Base-by-base conservation (phyloP, 495 filamentous ascomycete genomes). In the Acidomyces sp. region DNA sequence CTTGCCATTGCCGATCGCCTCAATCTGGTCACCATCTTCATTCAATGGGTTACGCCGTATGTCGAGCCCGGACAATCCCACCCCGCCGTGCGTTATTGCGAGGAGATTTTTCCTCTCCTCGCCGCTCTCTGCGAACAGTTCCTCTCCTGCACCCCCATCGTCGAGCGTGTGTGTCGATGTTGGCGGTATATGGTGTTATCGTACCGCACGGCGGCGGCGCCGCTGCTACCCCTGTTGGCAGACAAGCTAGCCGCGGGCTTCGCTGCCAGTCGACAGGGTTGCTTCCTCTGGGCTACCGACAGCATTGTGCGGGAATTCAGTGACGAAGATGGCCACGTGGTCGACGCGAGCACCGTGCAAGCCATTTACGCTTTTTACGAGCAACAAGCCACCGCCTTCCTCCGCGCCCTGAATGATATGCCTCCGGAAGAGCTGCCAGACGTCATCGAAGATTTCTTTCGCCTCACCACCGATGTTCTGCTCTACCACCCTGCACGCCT, bases 401-500 rank as follows among this genome's bases (percentile, higher is more conserved):
- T 99, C 37, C 77, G 82, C 17, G 78, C 82, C 47, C 69, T 99
- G 62, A 94, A 85, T 62, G 82, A 88, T 51, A 57, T 94, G 11
- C 72, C 78, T 12, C 84, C 92, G 9, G 73, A 79, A 52, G 85
- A 95, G 48, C 68, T 96, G 9, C 87, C 92, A 7, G 90, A 99
- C 62, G 85, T 99, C 39, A 96, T 95, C 53, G 90, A 99, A 62
- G 90, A 99, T 56, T 99, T 94, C 64, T 99, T 90, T 69, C 85
- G 90, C 20, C 72, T 99, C 11, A 74, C 84, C 3, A 77, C 80
- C 10, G 87, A 96, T 61, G 85, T 85, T 16, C 69, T 94, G 13
- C 78, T 93, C 45, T 99, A 86, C 62, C 92, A 93, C 56, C 82
- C 92, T 26, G 70, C 81, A 48, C 77, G 78, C 43, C 71, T 85